Percentiles rank a stretch among this genome's conserved stretches.
Evolutionary conservation across 176 grass and related monocot species (phyloP).

Genomic region (Chrysopogon serrulatus): DNA sequence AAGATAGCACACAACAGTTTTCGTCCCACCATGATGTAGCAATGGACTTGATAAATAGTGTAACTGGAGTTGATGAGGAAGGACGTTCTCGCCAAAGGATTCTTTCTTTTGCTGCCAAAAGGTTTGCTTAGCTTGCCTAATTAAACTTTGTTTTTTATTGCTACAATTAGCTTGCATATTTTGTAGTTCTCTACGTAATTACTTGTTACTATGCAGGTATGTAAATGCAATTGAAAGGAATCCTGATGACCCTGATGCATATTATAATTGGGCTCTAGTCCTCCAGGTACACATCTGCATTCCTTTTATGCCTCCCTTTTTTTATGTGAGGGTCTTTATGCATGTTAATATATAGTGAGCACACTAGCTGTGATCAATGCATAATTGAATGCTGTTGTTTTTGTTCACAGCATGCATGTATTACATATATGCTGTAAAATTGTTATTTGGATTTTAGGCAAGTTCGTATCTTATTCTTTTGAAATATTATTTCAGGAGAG

Average conservation of each 20-base stretch:
- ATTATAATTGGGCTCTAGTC: constrained; percentile 99
- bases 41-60: constrained; percentile 94
- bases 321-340: background rate
- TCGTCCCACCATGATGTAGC: constrained; percentile 73
- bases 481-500: constrained; percentile 73
- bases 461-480: constrained; percentile 5
- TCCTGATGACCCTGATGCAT: constrained; percentile 92
- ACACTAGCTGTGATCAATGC: background rate
- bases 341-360: background rate
- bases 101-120: constrained; percentile 99
- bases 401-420: background rate
- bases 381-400: constrained; percentile 13
- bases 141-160: background rate
- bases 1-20: constrained; percentile 57
- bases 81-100: constrained; percentile 93
- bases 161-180: constrained; percentile 8
- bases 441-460: background rate
- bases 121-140: constrained; percentile 36
- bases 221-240: constrained; percentile 94
- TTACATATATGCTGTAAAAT: background rate
- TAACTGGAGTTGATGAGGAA: constrained; percentile 95
- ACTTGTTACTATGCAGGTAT: constrained; percentile 58
- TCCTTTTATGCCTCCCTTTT: background rate
- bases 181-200: background rate
- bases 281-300: constrained; percentile 69